A percentile compares a stretch with the other conserved stretches of the same genome.
phyloP scores from a whole-genome alignment of 768 basidiomycete species.

The Boletus speciosus region DNA sequence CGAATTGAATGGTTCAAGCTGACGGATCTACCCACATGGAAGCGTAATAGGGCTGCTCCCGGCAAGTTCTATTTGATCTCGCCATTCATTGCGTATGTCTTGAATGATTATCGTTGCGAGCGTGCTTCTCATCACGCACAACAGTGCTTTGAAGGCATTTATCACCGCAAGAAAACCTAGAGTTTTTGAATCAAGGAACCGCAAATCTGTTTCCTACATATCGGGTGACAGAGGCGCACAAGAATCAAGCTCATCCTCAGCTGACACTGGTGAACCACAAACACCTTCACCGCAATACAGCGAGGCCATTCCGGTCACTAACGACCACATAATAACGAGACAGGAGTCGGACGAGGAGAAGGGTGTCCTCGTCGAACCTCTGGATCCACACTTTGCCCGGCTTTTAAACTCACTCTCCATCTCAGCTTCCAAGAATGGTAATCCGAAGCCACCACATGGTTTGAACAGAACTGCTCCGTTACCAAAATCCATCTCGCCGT shows the following conservation, averaged over 20 bases:
- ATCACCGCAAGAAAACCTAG: slow-evolving; percentile 62
- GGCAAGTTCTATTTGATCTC: slow-evolving; percentile 94
- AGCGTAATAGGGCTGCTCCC: slow-evolving; percentile 58
- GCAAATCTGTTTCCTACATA: slow-evolving; percentile 30
- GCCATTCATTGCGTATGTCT: slow-evolving; percentile 80
- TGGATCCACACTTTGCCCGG: slow-evolving; percentile 72
- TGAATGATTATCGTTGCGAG: not conserved
- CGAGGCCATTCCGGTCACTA: slow-evolving; percentile 32
- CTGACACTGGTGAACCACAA: slow-evolving; percentile 57
- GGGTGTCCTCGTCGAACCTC: slow-evolving; percentile 26
- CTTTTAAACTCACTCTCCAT: slow-evolving; percentile 60
- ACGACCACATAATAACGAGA: slow-evolving; percentile 18
- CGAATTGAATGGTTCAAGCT: slow-evolving; percentile 97
- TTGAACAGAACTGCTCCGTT: slow-evolving; percentile 6
- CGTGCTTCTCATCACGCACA: not conserved
- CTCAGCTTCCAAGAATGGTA: slow-evolving; percentile 42
- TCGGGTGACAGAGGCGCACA: slow-evolving; percentile 39
- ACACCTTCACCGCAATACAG: slow-evolving; percentile 62
- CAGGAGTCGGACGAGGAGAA: slow-evolving; percentile 35
- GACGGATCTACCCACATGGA: slow-evolving; percentile 91
- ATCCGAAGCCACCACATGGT: slow-evolving; percentile 8
- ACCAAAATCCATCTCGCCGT: slow-evolving; percentile 8
- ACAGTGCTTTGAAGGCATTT: slow-evolving; percentile 53
- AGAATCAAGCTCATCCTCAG: slow-evolving; percentile 67
- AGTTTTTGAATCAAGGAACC: slow-evolving; percentile 32